Base-by-base conservation (phyloP, 2,329 filamentous ascomycete genomes). In the Leptographium radiaticola region DNA sequence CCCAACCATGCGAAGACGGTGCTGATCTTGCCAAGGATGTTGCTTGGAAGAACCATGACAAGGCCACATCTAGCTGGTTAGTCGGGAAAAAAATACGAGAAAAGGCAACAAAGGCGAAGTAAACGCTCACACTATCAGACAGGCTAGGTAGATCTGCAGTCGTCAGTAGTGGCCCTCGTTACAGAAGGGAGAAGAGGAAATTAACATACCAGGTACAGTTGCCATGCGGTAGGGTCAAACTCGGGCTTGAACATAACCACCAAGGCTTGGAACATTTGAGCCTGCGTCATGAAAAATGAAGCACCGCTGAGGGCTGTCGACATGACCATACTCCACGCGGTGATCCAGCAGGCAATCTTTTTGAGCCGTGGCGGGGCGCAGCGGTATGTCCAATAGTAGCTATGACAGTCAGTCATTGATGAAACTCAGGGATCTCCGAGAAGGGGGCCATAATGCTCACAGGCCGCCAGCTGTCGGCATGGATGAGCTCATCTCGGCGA, bases 301-400 rank as follows among this genome's bases (percentile, higher is more conserved):
- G 53, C 53, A 6, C 53, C 53, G 15, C 53, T 51, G 25, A 54
- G 53, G 2, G 42, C 18, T 6, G 53, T 51, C 6, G 53, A 54
- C 49, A 54, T 51, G 42, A 54, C 43, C 53, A 54, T 54, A 18
- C 53, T 51, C 53, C 53, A 54, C 12, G 53, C 43, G n/a, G 53
- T 54, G 18, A 54, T 54, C 53, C 53, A 54, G 42, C 53, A 54
- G 8, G 53, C 34, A 15, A 54, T 47, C 4, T 13, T 30, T 20
- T 54, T 54, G 11, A 51, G 7, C 30, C 11, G 16, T 2, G 53
- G 53, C 30, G 53, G 53, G 6, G 53, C 53, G 20, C 53, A 54
- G 25, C 30, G 20, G 43, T 33, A 54, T 1, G 53, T 54, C 53
- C 53, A 51, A 30, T 51, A 54, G 49, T 54, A 54, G n/a, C 52